Evolutionary conservation across 129 eudicot genomes (phyloP), one percentile per base, ranked within the genome.

Genomic region (Artemisia annua): DNA sequence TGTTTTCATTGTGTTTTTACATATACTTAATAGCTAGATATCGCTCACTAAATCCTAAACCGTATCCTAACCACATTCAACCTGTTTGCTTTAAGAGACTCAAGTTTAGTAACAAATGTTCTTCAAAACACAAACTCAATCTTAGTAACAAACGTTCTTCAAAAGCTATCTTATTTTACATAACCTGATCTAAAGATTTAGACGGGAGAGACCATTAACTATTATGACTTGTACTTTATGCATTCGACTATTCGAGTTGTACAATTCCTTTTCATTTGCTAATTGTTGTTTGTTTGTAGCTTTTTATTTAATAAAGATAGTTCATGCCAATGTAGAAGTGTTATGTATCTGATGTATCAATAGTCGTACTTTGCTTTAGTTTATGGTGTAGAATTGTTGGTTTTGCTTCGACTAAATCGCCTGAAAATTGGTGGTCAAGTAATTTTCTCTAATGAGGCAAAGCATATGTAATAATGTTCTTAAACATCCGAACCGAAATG

Each of bases 181-280:
- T 46, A 78, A 71, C 68, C 50, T 10, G 28, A 46, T 66, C 44
- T 11, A 26, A 28, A n/a, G n/a, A n/a, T n/a, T 32, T 53, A n/a
- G n/a, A n/a, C n/a, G n/a, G n/a, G 55, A 69, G 52, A 60, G 49
- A 15, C 9, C 15, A 17, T 70, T 1, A 28, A 53, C 48, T 63
- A 63, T 78, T 63, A 6, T 78, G 62, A 71, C 72, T 44, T 63
- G 72, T 78, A 63, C 32, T 11, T 65, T 78, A 11, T 63, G 70
- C 76, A 48, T 67, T 35, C 46, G 49, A 26, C 44, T 35, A 32
- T 32, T 5, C 8, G 7, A 53, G 49, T 66, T 53, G 66, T 56
- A 48, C 57, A 32, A 19, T 75, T 64, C 22, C 43, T 64, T 69
- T 35, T 4, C 12, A 19, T 53, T 75, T 7, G 15, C 7, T 5